Evolutionary conservation across 2,329 filamentous ascomycete species (phyloP), one percentile per base, ranked within the genome.

Genomic region (Nemania sp.): DNA sequence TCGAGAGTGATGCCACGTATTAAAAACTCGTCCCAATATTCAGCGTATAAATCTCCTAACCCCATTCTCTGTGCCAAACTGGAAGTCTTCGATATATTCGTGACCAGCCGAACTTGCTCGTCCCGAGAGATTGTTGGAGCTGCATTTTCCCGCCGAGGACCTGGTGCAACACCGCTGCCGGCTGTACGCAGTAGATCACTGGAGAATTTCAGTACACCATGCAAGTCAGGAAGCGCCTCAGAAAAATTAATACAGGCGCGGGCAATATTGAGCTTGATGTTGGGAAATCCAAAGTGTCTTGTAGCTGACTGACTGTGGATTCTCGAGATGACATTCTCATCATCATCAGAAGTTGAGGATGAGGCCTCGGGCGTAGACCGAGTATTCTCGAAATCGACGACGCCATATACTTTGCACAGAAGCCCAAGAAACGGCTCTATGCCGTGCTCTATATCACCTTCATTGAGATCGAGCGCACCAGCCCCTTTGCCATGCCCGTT

Each of bases 21-120:
- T 9, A 99, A 80, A 68, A 98, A 98, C 70, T 97, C 92, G 73
- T 99, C 95, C 95, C 95, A 99, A 72, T 97, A 99, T 67, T 95
- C 90, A 5, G 92, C 92, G 54, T 87, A 83, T 43, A 94, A 76
- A 57, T 89, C 78, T 5, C 83, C 79, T 29, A 92, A 78, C 0
- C 92, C 92, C 25, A 97, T 77, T 60, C 90, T 88, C 62, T 85
- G 85, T 0, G 90, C 89, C n/a, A 95, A 85, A 34, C 82, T 85
- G 32, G 93, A 86, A 0, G 93, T 97, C 64, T 94, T 90, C 37
- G 88, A 86, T 60, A 99, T 93, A 67, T 94, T 97, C 46, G 90
- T 90, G 48, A 88, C 83, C n/a, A 98, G 80, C 25, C 90, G 87
- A 20, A 90, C 80, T 76, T 99, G 95, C 71, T 98, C 95, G 58